Evolutionary conservation across 176 grass and related monocot species (phyloP).

Genomic region (Stipa capillata): DNA sequence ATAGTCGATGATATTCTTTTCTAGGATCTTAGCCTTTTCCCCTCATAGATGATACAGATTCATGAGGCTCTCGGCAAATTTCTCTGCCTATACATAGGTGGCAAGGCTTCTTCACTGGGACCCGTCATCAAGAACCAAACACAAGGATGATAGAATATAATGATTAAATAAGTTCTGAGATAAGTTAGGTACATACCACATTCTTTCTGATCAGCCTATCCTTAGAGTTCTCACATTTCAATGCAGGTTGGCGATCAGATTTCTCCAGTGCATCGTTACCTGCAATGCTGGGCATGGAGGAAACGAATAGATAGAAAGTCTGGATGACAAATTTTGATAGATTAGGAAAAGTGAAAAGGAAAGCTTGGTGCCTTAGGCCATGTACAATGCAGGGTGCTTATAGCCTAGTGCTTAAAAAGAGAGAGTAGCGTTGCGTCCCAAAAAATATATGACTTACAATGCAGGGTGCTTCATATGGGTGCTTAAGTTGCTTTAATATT

Average conservation of each 20-base stretch:
- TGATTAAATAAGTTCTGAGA: neutral
- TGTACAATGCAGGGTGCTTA: too few relatives aligned
- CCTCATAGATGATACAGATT: conserved; percentile 51
- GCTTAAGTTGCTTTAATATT: too few relatives aligned
- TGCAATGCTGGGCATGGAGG: conserved; percentile 24
- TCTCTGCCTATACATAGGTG: too few relatives aligned
- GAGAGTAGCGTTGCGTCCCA: too few relatives aligned
- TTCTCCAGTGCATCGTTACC: conserved; percentile 39
- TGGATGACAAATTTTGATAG: neutral
- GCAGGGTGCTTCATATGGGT: too few relatives aligned
- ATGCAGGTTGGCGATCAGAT: conserved; percentile 37
- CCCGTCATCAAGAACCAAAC: too few relatives aligned
- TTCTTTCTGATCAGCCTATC: conserved; percentile 52
- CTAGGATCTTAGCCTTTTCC: conserved; percentile 25
- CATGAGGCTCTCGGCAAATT: conserved; percentile 34
- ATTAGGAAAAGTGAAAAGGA: neutral
- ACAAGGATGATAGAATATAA: neutral
- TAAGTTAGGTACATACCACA: conserved; percentile 18
- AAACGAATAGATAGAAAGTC: neutral
- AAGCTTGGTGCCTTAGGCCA: neutral
- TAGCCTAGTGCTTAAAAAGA: too few relatives aligned
- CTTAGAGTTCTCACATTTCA: conserved; percentile 32
- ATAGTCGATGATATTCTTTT: neutral
- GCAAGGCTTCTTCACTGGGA: too few relatives aligned
- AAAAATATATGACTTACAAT: too few relatives aligned